Evolutionary conservation across 176 grass and related monocot genomes (phyloP).

Genomic region (Eleusine coracana): DNA sequence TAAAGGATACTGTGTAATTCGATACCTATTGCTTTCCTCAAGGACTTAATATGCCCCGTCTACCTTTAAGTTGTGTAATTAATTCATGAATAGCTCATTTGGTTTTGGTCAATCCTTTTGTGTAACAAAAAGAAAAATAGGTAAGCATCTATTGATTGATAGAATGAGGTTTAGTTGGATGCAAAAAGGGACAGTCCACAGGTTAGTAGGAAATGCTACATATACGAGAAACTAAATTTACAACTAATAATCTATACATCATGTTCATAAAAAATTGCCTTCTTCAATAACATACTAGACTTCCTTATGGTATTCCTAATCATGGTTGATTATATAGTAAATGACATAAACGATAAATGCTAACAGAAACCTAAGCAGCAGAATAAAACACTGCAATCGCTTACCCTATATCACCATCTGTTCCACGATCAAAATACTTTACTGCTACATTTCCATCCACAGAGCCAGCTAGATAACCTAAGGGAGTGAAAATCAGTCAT

Average conservation of each 20-base stretch:
- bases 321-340: neutral
- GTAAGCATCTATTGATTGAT: neutral
- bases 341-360: neutral
- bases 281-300: neutral
- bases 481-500: conserved; percentile 10
- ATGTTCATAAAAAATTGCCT: neutral
- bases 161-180: neutral
- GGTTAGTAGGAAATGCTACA: conserved; percentile 9
- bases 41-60: neutral
- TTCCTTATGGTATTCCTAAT: neutral
- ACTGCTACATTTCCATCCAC: conserved; percentile 63
- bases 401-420: conserved; percentile 55
- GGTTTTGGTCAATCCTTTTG: neutral
- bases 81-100: neutral
- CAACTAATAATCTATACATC: neutral
- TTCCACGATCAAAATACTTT: conserved; percentile 61
- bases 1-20: neutral
- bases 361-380: conserved; percentile 8
- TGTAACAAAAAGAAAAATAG: neutral
- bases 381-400: conserved; percentile 39
- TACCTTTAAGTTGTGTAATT: conserved; percentile 5
- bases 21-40: conserved; percentile 16
- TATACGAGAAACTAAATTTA: conserved; percentile 19
- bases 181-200: neutral
- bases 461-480: conserved; percentile 64